phyloP scores from a whole-genome alignment of 208 protist species.

The Leishmania braziliensis region DNA sequence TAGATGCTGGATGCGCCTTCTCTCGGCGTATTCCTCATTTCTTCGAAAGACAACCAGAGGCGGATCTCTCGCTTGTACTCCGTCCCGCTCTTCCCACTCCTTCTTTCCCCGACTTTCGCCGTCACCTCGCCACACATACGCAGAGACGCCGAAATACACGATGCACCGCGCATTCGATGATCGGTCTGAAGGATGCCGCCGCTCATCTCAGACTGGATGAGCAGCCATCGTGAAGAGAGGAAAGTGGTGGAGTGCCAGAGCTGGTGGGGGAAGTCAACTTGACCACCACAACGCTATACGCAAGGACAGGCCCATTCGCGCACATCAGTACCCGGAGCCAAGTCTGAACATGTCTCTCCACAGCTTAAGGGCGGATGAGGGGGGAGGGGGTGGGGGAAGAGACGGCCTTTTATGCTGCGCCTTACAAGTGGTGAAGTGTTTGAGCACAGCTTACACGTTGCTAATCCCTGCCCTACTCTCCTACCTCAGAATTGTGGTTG shows the following conservation, averaged over 20 bases:
- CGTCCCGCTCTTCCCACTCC: background rate
- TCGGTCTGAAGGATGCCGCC: background rate
- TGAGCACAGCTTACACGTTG: background rate
- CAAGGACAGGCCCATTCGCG: background rate
- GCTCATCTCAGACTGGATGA: background rate
- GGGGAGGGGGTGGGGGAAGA: background rate
- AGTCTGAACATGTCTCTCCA: background rate
- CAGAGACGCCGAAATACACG: constrained; percentile 3
- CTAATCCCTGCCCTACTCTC: background rate
- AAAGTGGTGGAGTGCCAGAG: background rate
- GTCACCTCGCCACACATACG: constrained; percentile 4
- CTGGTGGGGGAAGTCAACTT: background rate
- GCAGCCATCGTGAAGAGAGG: background rate
- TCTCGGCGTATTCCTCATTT: background rate
- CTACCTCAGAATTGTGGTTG: background rate
- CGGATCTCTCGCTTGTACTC: background rate
- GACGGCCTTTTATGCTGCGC: background rate
- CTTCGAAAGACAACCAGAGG: background rate
- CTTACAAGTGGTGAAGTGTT: background rate
- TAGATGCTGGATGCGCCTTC: background rate
- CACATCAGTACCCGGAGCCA: background rate
- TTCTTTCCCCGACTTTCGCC: background rate
- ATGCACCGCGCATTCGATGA: background rate
- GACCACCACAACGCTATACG: background rate
- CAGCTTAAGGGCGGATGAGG: background rate